Evolutionary conservation across 2,329 filamentous ascomycete genomes (phyloP).

Genomic region (Colletotrichum sp.): DNA sequence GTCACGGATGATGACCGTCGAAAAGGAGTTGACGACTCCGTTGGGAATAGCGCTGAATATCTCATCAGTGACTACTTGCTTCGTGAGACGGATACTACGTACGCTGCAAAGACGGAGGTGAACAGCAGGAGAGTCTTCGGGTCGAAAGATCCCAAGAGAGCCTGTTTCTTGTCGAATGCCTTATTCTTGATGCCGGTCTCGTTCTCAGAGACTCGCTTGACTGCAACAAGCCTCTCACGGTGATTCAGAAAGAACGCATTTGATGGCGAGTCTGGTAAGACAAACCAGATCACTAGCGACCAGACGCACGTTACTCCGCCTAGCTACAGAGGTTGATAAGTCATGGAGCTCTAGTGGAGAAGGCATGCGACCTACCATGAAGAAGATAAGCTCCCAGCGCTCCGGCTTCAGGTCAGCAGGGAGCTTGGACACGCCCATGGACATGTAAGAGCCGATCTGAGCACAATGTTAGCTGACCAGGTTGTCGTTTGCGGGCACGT

Average conservation of each 20-base stretch:
- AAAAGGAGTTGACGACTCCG: not conserved
- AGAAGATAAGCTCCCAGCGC: constrained; percentile 37
- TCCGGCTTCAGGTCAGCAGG: constrained; percentile 28
- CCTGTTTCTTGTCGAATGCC: constrained; percentile 22
- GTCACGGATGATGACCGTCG: not conserved
- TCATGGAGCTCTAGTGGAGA: too few species aligned
- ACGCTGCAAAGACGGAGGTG: not conserved
- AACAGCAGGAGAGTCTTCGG: not conserved
- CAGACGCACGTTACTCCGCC: constrained; percentile 36
- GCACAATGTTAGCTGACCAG: not conserved
- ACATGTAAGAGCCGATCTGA: constrained; percentile 31
- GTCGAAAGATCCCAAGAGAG: constrained; percentile 24
- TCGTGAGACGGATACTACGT: not conserved
- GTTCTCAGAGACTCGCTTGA: constrained; percentile 32
- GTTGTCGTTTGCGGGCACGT: not conserved
- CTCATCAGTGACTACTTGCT: accelerated
- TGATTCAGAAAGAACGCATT: constrained; percentile 32
- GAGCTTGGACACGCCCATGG: constrained; percentile 32
- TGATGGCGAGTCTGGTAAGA: constrained; percentile 35
- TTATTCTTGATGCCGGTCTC: constrained; percentile 39
- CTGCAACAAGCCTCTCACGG: constrained; percentile 31
- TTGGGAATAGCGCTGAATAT: not conserved
- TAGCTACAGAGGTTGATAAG: not conserved
- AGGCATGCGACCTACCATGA: constrained; percentile 18
- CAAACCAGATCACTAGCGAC: constrained; percentile 31